Base-by-base conservation (phyloP, 192 early-diverging fungal genomes). In the Coemansia sp. region DNA sequence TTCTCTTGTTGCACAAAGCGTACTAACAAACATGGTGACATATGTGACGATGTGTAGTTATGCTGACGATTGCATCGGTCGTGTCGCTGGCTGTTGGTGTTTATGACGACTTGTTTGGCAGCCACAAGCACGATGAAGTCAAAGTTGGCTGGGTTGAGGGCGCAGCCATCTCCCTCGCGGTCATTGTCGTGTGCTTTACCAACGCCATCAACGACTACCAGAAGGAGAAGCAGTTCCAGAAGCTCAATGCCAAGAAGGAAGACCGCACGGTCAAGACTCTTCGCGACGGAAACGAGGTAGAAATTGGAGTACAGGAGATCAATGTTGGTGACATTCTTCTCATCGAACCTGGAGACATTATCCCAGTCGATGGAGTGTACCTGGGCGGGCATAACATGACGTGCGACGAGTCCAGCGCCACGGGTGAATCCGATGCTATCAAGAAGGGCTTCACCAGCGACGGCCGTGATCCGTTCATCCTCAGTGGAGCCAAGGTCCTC, bases 361-460 rank as follows among this genome's bases (percentile, higher is more conserved):
- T 97, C 54, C 54, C 54, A 37, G 94, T 90, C 3, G 98, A 99
- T 69, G 98, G 93, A 24, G 80, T 98, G 21, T 88, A 94, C 33
- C 66, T 99, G 24, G 76, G 84, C 21, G 88, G 89, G 6, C 92
- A 92, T 62, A 94, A 94, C 72, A 74, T 98, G 31, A 81, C 85
- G 17, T 91, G 89, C 62, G 98, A 99, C 70, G 98, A 99, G 78
- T 93, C 90, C 16, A 88, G 94, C 4, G 88, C 93, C 36, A 97
- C 96, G 9, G 98, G 98, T 60, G 98, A 99, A 80, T 89, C 93
- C 17, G 88, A 95, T 67, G 88, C 95, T 1, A 90, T 98, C 29
- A 85, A 88, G 56, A 99, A 99, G 74, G 79, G 85, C 59, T 68
- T 68, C 45, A 61, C 73, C 11, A 66, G 74, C 59, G 77, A 84